These are phyloP conservation scores for Acer negundo DNA, from an alignment of 345 rosid species.

Conservation along the genomic window DNA sequence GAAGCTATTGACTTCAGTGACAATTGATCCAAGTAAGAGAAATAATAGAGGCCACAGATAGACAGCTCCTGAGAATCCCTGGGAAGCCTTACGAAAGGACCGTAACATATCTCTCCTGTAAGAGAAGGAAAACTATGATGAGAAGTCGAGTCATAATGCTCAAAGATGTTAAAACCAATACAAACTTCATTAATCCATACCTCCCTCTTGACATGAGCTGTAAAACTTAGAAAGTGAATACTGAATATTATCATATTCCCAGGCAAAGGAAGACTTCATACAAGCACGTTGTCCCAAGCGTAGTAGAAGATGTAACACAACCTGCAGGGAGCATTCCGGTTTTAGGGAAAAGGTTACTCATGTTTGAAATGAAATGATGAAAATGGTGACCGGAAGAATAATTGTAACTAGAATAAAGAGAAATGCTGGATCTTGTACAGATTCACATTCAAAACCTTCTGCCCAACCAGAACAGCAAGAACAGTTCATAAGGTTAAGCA, in stretches of 20 bases:
- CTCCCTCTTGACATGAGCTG: constrained; percentile 47
- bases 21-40: constrained; percentile 47
- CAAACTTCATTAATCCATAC: constrained; percentile 33
- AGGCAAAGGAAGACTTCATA: constrained; percentile 37
- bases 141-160: constrained; percentile 9
- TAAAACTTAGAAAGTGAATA: constrained; percentile 53
- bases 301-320: constrained; percentile 66
- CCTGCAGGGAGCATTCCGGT: constrained; percentile 39
- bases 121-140: constrained; percentile 12
- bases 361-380: neutral
- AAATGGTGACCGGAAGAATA: neutral
- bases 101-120: constrained; percentile 57
- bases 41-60: constrained; percentile 64
- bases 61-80: constrained; percentile 67
- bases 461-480: neutral
- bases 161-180: constrained; percentile 11
- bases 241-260: constrained; percentile 59
- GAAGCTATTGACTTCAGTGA: constrained; percentile 60
- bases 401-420: neutral
- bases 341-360: constrained; percentile 14
- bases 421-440: constrained; percentile 7
- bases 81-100: constrained; percentile 77
- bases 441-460: constrained; percentile 3
- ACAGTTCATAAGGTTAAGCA: constrained; percentile 9
- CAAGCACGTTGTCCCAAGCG: constrained; percentile 60